phyloP scores from a whole-genome alignment of 1,284 basidiomycete species.

The Takashimella koratensis region DNA sequence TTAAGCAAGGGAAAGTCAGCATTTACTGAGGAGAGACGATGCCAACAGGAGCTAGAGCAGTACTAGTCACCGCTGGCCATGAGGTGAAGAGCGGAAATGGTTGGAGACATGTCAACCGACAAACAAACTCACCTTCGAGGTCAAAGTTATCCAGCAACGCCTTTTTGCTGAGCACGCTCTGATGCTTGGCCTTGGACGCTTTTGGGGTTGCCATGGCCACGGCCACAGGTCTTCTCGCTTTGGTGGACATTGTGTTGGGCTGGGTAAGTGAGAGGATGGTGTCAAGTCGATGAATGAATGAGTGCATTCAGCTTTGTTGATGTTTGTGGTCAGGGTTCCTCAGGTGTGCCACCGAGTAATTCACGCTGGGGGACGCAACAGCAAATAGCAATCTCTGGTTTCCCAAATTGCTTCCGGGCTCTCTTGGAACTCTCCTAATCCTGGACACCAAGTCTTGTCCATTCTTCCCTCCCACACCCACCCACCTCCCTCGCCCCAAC shows the following conservation, averaged over 20 bases:
- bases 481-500: not conserved
- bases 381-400: too few relatives aligned
- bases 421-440: too few relatives aligned
- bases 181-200: constrained; percentile 1
- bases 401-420: too few relatives aligned
- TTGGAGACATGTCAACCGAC: not conserved
- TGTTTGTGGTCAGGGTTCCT: too few relatives aligned
- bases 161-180: constrained; percentile 26
- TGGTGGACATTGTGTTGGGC: constrained; percentile 19
- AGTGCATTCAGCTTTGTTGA: too few relatives aligned
- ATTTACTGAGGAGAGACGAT: not conserved
- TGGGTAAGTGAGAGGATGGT: too few relatives aligned
- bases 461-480: not conserved
- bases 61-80: too few relatives aligned
- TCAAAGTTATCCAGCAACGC: constrained; percentile 48
- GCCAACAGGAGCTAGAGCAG: too few relatives aligned
- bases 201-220: constrained; percentile 17
- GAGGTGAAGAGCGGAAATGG: not conserved
- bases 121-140: constrained; percentile 40
- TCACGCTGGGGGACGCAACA: too few relatives aligned
- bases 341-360: too few relatives aligned
- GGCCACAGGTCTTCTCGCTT: constrained; percentile 16
- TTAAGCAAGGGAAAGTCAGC: not conserved
- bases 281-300: too few relatives aligned
- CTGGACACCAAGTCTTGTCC: too few relatives aligned